A percentile compares a stretch with the other conserved stretches of the same genome.
Evolutionary conservation across 257 asterid genomes (phyloP).

Genomic region (Forsythia viridissima): DNA sequence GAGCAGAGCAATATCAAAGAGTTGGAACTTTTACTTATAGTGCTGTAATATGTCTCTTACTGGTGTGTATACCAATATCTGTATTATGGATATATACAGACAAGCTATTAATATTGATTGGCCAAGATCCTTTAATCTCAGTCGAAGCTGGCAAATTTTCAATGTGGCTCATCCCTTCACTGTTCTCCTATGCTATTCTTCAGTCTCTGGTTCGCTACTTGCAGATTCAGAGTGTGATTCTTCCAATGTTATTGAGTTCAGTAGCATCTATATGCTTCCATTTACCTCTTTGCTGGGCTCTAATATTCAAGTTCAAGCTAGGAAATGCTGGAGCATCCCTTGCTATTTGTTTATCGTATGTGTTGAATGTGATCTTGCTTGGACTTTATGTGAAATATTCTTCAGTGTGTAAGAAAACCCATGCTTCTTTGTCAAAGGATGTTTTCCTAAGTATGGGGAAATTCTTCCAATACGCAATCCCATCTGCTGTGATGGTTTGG

Average conservation of each 20-base stretch:
- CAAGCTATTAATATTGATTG: conserved; percentile 28
- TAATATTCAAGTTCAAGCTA: conserved; percentile 33
- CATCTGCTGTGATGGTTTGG: conserved; percentile 51
- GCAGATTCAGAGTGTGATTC: conserved; percentile 43
- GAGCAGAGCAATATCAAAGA: conserved; percentile 33
- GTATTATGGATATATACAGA: conserved; percentile 38
- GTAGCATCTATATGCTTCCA: conserved; percentile 28
- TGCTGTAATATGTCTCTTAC: conserved; percentile 37
- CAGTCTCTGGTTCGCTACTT: conserved; percentile 39
- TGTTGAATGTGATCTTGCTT: conserved; percentile 44
- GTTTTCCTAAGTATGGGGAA: conserved; percentile 24
- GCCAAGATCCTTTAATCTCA: conserved; percentile 49
- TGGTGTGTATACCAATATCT: conserved; percentile 36
- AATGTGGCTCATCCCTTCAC: conserved; percentile 31
- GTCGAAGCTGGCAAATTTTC: conserved; percentile 41
- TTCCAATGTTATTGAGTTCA: conserved; percentile 43
- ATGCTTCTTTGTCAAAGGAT: conserved; percentile 29
- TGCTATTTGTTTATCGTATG: conserved; percentile 37
- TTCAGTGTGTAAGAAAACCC: conserved; percentile 31
- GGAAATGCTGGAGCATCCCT: conserved; percentile 44
- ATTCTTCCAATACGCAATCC: conserved; percentile 44
- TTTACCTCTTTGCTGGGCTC: conserved; percentile 40
- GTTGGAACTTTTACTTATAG: conserved; percentile 38
- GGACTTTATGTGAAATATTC: conserved; percentile 38
- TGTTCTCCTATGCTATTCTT: conserved; percentile 44